These are phyloP conservation scores for Isabelozyma rhagii DNA, from an alignment of 805 yeast species.

Conservation along the genomic window DNA sequence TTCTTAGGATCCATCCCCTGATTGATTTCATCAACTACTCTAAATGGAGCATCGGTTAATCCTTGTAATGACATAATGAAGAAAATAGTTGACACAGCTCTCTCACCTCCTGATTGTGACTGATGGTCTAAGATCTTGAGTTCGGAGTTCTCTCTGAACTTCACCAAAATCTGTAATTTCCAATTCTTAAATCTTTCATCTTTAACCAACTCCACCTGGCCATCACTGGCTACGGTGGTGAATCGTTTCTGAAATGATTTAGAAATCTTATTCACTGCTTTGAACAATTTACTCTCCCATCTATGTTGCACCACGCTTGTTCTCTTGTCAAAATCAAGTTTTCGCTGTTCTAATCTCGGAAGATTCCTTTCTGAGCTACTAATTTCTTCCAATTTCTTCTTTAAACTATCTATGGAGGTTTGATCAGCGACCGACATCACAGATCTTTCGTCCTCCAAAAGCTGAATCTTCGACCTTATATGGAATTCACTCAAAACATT, in stretches of 20 bases:
- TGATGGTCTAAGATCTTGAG: slow-evolving; percentile 74
- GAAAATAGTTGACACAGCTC: slow-evolving; percentile 91
- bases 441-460: slow-evolving; percentile 45
- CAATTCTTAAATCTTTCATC: slow-evolving; percentile 63
- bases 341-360: slow-evolving; percentile 31
- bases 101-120: slow-evolving; percentile 96
- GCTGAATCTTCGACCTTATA: slow-evolving; percentile 38
- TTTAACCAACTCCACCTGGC: slow-evolving; percentile 65
- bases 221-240: slow-evolving; percentile 77
- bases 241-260: slow-evolving; percentile 64
- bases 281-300: slow-evolving; percentile 65
- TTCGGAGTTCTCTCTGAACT: slow-evolving; percentile 77
- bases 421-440: slow-evolving; percentile 35
- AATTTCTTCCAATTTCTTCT: slow-evolving; percentile 30
- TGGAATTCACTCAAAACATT: slow-evolving; percentile 35
- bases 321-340: slow-evolving; percentile 24
- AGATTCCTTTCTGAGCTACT: slow-evolving; percentile 30
- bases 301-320: slow-evolving; percentile 35
- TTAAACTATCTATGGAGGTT: slow-evolving; percentile 38
- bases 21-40: slow-evolving; percentile 96
- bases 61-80: slow-evolving; percentile 90
- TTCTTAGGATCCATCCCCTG: slow-evolving; percentile 98
- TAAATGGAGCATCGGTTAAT: slow-evolving; percentile 80
- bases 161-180: slow-evolving; percentile 80
- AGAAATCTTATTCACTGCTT: slow-evolving; percentile 55